phyloP scores from a whole-genome alignment of 2,329 filamentous ascomycete genomes.

The Gyromitra esculenta region DNA sequence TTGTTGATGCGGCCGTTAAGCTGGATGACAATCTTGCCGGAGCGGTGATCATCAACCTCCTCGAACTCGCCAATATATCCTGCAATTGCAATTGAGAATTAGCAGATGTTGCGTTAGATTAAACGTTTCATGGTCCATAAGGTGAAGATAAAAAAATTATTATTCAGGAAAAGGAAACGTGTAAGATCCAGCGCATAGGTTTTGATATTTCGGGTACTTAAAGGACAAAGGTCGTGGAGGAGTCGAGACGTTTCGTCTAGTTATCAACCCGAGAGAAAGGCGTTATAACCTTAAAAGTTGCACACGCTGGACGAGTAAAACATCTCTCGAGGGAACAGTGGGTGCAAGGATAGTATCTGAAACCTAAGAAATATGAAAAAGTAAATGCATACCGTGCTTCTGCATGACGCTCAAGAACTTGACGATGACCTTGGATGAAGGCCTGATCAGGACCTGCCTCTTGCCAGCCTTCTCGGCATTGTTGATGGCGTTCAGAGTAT shows the following conservation, averaged over 20 bases:
- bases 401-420: slow-evolving; percentile 99
- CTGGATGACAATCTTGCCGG: slow-evolving; percentile 99
- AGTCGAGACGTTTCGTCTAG: slow-evolving; percentile 92
- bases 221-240: slow-evolving; percentile 95
- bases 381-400: slow-evolving; percentile 84
- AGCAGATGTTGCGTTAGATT: slow-evolving; percentile 83
- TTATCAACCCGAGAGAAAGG: slow-evolving; percentile 87
- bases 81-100: slow-evolving; percentile 64
- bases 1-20: slow-evolving; percentile 80
- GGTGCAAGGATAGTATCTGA: slow-evolving; percentile 19
- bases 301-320: too few species aligned
- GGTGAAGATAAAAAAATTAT: slow-evolving; percentile 62
- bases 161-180: slow-evolving; percentile 78
- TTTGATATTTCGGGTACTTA: slow-evolving; percentile 98
- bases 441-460: slow-evolving; percentile 98
- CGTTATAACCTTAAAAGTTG: too few species aligned
- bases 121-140: slow-evolving; percentile 85
- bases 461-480: slow-evolving; percentile 99
- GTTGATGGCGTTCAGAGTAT: slow-evolving; percentile 99
- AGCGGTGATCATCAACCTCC: slow-evolving; percentile 99
- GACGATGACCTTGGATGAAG: slow-evolving; percentile 98
- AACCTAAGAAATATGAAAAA: slow-evolving; percentile 22
- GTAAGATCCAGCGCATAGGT: slow-evolving; percentile 73
- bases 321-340: slow-evolving; percentile 67
- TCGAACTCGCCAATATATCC: slow-evolving; percentile 99